Conservation (phyloP, 176 grass and related monocot species). For the maize (Zea mays) region DNA sequence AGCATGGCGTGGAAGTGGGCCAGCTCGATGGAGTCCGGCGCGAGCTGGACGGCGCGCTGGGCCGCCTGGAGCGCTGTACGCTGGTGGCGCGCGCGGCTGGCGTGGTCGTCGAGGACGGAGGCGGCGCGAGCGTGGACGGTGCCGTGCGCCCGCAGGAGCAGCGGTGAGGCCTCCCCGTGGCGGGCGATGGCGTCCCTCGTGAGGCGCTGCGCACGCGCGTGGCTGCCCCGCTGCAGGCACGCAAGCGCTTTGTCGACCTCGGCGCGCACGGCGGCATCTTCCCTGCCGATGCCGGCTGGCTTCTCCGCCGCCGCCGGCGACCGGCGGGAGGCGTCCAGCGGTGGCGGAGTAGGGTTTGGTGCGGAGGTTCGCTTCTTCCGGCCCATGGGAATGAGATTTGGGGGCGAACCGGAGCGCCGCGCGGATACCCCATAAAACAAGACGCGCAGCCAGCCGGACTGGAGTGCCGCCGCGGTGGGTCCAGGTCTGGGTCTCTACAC, state of each 20-base stretch:
- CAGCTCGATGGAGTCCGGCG: slow-evolving; percentile 77
- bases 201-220: slow-evolving; percentile 58
- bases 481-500: slow-evolving; percentile 5
- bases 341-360: slow-evolving; percentile 61
- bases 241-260: slow-evolving; percentile 68
- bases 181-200: slow-evolving; percentile 61
- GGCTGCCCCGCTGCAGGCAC: slow-evolving; percentile 60
- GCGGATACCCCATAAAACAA: slow-evolving; percentile 3
- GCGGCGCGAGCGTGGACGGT: slow-evolving; percentile 60
- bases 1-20: slow-evolving; percentile 76
- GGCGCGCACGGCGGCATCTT: slow-evolving; percentile 38
- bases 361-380: slow-evolving; percentile 68
- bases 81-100: slow-evolving; percentile 60
- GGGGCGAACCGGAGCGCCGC: slow-evolving; percentile 11
- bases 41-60: slow-evolving; percentile 55
- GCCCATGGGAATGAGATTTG: slow-evolving; percentile 64
- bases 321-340: slow-evolving; percentile 28
- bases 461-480: not conserved
- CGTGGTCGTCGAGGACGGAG: slow-evolving; percentile 60
- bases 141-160: slow-evolving; percentile 75
- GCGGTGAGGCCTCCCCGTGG: slow-evolving; percentile 51
- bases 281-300: not conserved
- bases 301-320: slow-evolving; percentile 9
- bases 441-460: not conserved
- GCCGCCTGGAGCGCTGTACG: slow-evolving; percentile 55